phyloP scores from a whole-genome alignment of 768 basidiomycete genomes.

The Termitomyces eurrhizus region DNA sequence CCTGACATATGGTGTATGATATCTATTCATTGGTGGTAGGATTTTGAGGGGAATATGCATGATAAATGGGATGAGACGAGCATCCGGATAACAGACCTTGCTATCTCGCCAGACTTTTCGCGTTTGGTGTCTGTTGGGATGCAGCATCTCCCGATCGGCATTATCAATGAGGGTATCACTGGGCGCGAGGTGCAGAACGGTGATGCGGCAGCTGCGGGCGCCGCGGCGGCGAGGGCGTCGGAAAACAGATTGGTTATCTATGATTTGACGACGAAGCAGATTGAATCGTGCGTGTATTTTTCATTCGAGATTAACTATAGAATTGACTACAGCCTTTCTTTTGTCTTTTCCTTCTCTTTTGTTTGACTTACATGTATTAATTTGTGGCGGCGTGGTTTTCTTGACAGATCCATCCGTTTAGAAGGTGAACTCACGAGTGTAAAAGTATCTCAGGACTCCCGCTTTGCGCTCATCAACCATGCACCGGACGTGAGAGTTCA shows the following conservation, averaged over 20 bases:
- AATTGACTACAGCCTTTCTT: no score
- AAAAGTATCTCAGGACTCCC: conserved; percentile 81
- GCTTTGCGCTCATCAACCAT: conserved; percentile 82
- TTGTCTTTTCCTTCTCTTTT: neutral
- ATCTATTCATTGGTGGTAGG: conserved; percentile 39
- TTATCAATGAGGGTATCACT: conserved; percentile 20
- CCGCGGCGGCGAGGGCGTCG: conserved; percentile 31
- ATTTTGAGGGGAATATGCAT: conserved; percentile 65
- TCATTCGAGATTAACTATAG: neutral
- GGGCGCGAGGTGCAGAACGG: conserved; percentile 13
- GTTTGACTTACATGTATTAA: conserved; percentile 1
- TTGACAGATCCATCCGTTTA: conserved; percentile 54
- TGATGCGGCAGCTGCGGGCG: conserved; percentile 18
- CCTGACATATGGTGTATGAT: neutral
- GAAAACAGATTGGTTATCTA: conserved; percentile 74
- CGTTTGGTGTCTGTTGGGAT: conserved; percentile 86
- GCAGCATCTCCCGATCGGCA: conserved; percentile 11
- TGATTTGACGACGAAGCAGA: conserved; percentile 63
- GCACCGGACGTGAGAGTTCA: conserved; percentile 70
- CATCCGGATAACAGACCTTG: conserved; percentile 84
- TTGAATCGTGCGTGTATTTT: conserved; percentile 55
- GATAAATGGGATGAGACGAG: conserved; percentile 67
- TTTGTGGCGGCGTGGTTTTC: conserved; percentile 6
- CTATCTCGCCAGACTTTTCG: conserved; percentile 79
- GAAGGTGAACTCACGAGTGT: conserved; percentile 87